Conservation (phyloP, 192 early-diverging fungal species). For the Podila epicladia region DNA sequence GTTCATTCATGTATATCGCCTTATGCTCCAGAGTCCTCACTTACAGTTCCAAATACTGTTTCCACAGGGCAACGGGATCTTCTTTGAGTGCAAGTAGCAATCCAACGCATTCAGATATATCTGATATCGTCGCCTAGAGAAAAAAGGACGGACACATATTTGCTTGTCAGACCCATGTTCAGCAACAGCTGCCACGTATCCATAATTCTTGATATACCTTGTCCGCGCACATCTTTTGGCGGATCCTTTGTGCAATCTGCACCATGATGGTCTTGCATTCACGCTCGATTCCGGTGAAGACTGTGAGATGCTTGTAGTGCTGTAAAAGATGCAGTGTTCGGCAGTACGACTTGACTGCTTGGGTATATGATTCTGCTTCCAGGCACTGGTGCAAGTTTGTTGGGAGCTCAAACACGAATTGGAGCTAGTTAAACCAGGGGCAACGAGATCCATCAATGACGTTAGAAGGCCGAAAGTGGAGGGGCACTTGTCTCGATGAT, state of each 20-base stretch:
- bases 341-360: conserved; percentile 82
- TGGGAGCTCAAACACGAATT: conserved; percentile 92
- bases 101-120: conserved; percentile 62
- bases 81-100: conserved; percentile 58
- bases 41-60: conserved; percentile 60
- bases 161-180: no score
- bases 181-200: background rate
- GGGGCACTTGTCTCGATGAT: background rate
- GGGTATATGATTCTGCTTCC: conserved; percentile 65
- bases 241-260: conserved; percentile 70
- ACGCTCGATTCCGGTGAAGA: conserved; percentile 80
- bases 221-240: conserved; percentile 56
- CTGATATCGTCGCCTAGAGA: conserved; percentile 48
- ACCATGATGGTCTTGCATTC: conserved; percentile 87
- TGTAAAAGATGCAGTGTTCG: conserved; percentile 75
- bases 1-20: background rate
- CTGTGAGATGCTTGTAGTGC: conserved; percentile 79
- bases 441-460: background rate
- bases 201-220: conserved; percentile 13
- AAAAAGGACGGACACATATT: background rate
- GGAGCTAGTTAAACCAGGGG: conserved; percentile 58
- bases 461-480: background rate
- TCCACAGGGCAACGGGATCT: conserved; percentile 48
- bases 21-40: background rate
- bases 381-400: conserved; percentile 72